Percentiles rank a stretch among this genome's conserved stretches.
phyloP scores from a whole-genome alignment of 257 asterid genomes.

The Prunella vulgaris region DNA sequence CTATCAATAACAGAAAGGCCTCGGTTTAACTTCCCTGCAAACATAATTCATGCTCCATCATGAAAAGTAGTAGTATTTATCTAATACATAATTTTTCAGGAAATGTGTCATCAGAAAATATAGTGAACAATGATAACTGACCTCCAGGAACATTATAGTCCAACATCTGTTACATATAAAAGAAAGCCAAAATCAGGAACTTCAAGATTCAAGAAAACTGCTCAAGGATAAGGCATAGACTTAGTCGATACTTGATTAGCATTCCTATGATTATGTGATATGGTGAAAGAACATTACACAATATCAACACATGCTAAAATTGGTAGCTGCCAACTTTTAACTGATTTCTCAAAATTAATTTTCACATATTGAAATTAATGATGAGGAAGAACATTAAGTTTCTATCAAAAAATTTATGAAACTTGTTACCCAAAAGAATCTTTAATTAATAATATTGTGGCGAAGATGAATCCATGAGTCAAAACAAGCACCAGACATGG shows the following conservation, averaged over 20 bases:
- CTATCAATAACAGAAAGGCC: slow-evolving; percentile 95
- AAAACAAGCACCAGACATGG: neutral
- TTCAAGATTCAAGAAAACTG: slow-evolving; percentile 7
- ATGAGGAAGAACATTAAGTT: neutral
- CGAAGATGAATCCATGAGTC: slow-evolving; percentile 5
- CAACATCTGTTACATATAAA: slow-evolving; percentile 68
- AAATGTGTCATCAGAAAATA: neutral
- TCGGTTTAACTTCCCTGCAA: slow-evolving; percentile 87
- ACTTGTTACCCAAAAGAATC: neutral
- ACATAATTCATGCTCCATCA: slow-evolving; percentile 9
- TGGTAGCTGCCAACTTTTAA: neutral
- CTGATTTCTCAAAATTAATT: slow-evolving; percentile 1
- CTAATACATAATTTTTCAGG: neutral
- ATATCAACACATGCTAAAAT: neutral
- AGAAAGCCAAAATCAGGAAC: slow-evolving; percentile 24
- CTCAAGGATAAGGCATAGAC: neutral
- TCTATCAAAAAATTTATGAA: neutral
- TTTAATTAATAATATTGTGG: neutral
- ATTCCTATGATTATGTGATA: neutral
- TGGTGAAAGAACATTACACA: neutral
- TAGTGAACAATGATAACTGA: slow-evolving; percentile 24
- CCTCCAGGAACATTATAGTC: slow-evolving; percentile 99
- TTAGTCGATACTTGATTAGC: neutral
- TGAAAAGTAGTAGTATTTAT: neutral
- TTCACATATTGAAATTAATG: neutral